Conservation (phyloP, 768 basidiomycete species). For the Pholiota molesta region DNA sequence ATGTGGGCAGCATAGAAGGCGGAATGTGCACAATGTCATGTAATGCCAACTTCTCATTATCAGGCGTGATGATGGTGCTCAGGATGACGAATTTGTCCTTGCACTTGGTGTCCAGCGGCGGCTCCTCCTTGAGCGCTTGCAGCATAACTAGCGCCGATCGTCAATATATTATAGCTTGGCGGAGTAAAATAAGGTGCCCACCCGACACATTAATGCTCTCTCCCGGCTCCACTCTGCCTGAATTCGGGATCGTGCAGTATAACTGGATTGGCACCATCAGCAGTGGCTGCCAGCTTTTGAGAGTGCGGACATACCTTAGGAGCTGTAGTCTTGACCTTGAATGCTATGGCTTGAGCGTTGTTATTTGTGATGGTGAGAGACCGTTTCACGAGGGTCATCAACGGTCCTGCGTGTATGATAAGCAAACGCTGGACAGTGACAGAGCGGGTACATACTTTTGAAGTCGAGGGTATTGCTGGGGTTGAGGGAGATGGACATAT, state of each 20-base stretch:
- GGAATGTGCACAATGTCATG: constrained; percentile 76
- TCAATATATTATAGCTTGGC: not conserved
- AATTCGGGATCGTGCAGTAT: constrained; percentile 97
- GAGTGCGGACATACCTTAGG: constrained; percentile 71
- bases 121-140: constrained; percentile 95
- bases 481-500: constrained; percentile 81
- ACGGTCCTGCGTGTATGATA: constrained; percentile 72
- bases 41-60: constrained; percentile 78
- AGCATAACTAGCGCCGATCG: constrained; percentile 73
- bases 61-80: constrained; percentile 88
- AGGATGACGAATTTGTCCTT: constrained; percentile 99
- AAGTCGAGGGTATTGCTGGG: constrained; percentile 82
- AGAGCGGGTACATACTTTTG: constrained; percentile 57
- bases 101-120: constrained; percentile 87
- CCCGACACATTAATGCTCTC: constrained; percentile 93
- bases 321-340: constrained; percentile 99
- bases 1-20: not conserved
- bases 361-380: constrained; percentile 84
- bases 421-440: constrained; percentile 5
- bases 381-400: constrained; percentile 89
- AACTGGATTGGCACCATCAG: constrained; percentile 47
- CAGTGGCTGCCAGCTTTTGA: not conserved
- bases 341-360: constrained; percentile 87
- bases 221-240: constrained; percentile 92
- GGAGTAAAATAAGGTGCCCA: constrained; percentile 36